Conservation (phyloP, 208 protist genomes). For the Angomonas desouzai region DNA sequence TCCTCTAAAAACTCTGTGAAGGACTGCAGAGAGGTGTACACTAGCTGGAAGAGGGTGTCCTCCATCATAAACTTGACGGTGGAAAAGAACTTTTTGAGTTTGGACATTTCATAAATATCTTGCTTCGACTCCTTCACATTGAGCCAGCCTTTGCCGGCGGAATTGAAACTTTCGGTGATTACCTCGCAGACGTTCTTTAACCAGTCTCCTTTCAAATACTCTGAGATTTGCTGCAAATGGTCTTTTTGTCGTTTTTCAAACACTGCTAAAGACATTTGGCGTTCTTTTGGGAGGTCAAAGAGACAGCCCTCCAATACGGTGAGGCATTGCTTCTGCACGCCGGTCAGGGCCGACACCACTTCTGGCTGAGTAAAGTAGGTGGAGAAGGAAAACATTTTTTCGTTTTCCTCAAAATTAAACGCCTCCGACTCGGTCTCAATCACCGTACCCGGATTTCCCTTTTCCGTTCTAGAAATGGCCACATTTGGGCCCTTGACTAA, state of each 20-base stretch:
- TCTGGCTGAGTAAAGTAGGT: slow-evolving; percentile 94
- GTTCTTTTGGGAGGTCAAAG: slow-evolving; percentile 87
- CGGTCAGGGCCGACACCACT: slow-evolving; percentile 87
- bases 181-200: slow-evolving; percentile 83
- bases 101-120: slow-evolving; percentile 97
- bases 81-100: slow-evolving; percentile 97
- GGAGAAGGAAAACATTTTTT: slow-evolving; percentile 86
- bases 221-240: slow-evolving; percentile 59
- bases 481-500: slow-evolving; percentile 78
- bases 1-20: slow-evolving; percentile 92
- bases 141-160: slow-evolving; percentile 98
- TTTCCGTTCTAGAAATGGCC: slow-evolving; percentile 56
- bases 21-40: slow-evolving; percentile 82
- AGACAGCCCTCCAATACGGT: slow-evolving; percentile 85
- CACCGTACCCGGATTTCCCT: slow-evolving; percentile 51
- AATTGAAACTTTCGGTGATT: slow-evolving; percentile 83
- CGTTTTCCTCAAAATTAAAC: slow-evolving; percentile 74
- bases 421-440: slow-evolving; percentile 46
- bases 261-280: slow-evolving; percentile 84
- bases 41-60: slow-evolving; percentile 90
- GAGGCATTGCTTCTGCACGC: slow-evolving; percentile 85
- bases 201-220: slow-evolving; percentile 91
- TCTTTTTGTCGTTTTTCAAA: slow-evolving; percentile 82
- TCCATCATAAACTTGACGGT: slow-evolving; percentile 98
- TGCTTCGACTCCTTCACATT: slow-evolving; percentile 93